Percentiles rank a stretch among this genome's conserved stretches.
phyloP scores from a whole-genome alignment of 768 basidiomycete species.

The Agaricus subrufescens region DNA sequence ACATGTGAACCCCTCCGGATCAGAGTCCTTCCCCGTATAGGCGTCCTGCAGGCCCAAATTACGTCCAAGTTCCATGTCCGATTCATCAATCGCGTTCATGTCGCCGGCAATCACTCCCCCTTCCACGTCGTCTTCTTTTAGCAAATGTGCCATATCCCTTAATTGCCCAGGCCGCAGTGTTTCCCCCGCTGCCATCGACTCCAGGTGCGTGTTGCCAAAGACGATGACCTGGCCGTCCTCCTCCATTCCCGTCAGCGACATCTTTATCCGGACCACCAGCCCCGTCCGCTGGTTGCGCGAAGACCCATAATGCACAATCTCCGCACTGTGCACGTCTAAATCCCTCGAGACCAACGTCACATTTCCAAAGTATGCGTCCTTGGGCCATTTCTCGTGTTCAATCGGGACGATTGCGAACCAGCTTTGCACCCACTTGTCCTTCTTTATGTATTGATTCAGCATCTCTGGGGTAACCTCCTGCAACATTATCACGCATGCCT shows the following conservation, averaged over 20 bases:
- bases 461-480: constrained; percentile 56
- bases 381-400: constrained; percentile 50
- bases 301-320: constrained; percentile 48
- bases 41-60: constrained; percentile 54
- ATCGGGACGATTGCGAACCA: constrained; percentile 58
- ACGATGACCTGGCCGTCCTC: constrained; percentile 43
- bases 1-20: constrained; percentile 58
- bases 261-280: constrained; percentile 49
- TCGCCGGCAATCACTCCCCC: constrained; percentile 68
- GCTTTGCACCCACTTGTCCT: constrained; percentile 56
- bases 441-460: constrained; percentile 40
- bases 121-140: constrained; percentile 41
- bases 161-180: constrained; percentile 45
- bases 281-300: constrained; percentile 51
- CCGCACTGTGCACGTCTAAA: constrained; percentile 43
- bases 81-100: constrained; percentile 59
- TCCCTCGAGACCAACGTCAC: constrained; percentile 64
- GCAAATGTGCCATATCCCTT: constrained; percentile 41
- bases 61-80: constrained; percentile 38
- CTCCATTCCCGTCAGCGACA: constrained; percentile 30
- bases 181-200: constrained; percentile 49
- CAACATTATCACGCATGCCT: constrained; percentile 56
- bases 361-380: constrained; percentile 49
- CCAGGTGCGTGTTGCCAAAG: constrained; percentile 71
- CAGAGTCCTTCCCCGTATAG: constrained; percentile 43